Base-by-base conservation (phyloP, 2,329 filamentous ascomycete species). In the Sclerotinia spermophila region DNA sequence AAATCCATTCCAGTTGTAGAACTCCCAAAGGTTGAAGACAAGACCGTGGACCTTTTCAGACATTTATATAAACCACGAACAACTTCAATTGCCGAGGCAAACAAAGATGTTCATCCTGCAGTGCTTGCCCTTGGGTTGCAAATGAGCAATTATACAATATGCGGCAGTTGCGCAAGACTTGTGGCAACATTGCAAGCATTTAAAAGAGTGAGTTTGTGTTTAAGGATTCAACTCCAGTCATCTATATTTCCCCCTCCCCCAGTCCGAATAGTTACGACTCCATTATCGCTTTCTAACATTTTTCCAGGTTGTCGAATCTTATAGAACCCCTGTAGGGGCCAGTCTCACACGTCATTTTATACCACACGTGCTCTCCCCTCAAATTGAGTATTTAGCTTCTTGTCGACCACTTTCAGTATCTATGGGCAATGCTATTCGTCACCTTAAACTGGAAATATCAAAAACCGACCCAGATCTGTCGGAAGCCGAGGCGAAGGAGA, bases 401-500 rank as follows among this genome's bases (percentile, higher is more conserved):
- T 97, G 94, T 79, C 90, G 96, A n/a, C 94, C 96, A 45, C 92
- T 99, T 82, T 96, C 93, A 75, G 96, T 97, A 81, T 93, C 93
- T 73, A 97, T 98, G 90, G 96, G 96, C 72, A 99, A 98, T 80
- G 94, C 94, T 48, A 97, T 99, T 79, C 89, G 96, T 69, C 95
- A 94, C 86, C 86, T 99, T 65, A 99, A 99, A 84, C 88, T 97
- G 62, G 89, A 93, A 77, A 95, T 99, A 79, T 92, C 93, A 77
- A 93, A 93, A 76, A 90, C 97, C 71, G 94, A 97, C 77, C 93
- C 95, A 55, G 92, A 94, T 76, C 87, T 91, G 2, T 89, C 92
- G 42, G 95, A 99, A 79, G 83, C 88, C 30, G 89, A 92, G 62
- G 94, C 94, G 38, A 97, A 97, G 82, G 86, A 89, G 70, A 84